A percentile compares a stretch with the other conserved stretches of the same genome.
phyloP scores from a whole-genome alignment of 768 basidiomycete species.

The Lactarius deliciosus region DNA sequence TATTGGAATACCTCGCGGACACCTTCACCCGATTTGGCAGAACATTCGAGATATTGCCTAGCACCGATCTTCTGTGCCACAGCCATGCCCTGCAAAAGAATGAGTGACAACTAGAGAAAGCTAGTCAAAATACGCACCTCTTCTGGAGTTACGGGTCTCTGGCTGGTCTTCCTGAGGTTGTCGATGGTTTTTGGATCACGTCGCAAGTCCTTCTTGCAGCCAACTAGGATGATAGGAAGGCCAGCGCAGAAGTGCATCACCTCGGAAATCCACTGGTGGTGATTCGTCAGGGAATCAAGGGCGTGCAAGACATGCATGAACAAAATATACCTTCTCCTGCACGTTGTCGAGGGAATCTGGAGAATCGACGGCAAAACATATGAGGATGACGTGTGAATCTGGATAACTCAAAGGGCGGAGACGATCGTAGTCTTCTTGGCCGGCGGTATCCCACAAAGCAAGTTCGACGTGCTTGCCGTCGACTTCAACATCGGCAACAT shows the following conservation, averaged over 20 bases:
- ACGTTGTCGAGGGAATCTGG: constrained; percentile 99
- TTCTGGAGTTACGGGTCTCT: constrained; percentile 91
- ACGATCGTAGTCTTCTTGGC: constrained; percentile 99
- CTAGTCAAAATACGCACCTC: constrained; percentile 54
- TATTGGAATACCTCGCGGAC: constrained; percentile 99
- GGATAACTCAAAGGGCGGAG: constrained; percentile 97
- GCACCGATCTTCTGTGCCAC: constrained; percentile 97
- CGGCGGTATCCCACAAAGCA: constrained; percentile 99
- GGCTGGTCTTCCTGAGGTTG: constrained; percentile 90
- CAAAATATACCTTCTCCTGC: constrained; percentile 87
- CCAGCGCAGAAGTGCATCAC: constrained; percentile 97
- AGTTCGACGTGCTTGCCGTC: constrained; percentile 98
- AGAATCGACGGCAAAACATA: constrained; percentile 98
- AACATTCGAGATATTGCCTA: constrained; percentile 96
- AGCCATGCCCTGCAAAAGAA: constrained; percentile 72
- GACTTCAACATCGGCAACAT: constrained; percentile 98
- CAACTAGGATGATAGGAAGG: constrained; percentile 94
- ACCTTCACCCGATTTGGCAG: constrained; percentile 93
- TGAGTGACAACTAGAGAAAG: neutral
- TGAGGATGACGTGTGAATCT: constrained; percentile 99
- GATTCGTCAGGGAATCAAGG: constrained; percentile 10
- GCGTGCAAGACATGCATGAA: constrained; percentile 9
- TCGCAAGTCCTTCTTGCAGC: constrained; percentile 98
- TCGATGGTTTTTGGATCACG: constrained; percentile 92
- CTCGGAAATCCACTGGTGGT: constrained; percentile 90